Conservation (phyloP, 331 rosid species). For the Spiraea crenata region DNA sequence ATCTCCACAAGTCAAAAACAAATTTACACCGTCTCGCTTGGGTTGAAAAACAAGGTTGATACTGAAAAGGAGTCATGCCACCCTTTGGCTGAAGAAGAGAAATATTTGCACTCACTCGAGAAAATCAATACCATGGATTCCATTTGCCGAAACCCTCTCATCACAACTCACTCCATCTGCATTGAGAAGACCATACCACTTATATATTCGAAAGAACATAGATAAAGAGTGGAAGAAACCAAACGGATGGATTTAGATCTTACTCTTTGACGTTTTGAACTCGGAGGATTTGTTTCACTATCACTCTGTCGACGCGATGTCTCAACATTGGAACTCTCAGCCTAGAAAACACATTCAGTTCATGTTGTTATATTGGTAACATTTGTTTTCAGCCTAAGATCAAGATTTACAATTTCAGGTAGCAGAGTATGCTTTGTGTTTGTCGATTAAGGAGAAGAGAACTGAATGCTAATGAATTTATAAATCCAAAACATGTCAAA, state of each 20-base stretch:
- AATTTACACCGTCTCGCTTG: slow-evolving; percentile 22
- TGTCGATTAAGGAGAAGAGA: background rate
- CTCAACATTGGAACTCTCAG: slow-evolving; percentile 36
- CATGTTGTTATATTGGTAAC: background rate
- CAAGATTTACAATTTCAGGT: background rate
- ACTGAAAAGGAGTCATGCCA: background rate
- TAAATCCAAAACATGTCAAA: slow-evolving; percentile 4
- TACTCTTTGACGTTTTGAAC: slow-evolving; percentile 57
- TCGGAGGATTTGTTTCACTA: slow-evolving; percentile 37
- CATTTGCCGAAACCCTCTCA: background rate
- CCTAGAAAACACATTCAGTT: slow-evolving; percentile 28
- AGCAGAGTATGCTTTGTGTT: background rate
- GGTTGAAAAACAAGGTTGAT: background rate
- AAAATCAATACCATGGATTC: background rate
- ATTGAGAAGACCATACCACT: background rate
- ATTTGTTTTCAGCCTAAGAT: background rate
- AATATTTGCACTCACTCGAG: background rate
- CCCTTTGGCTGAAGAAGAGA: background rate
- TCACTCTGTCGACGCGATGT: slow-evolving; percentile 37
- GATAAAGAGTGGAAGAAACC: background rate
- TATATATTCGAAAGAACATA: background rate
- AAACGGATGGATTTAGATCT: background rate
- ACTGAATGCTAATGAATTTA: background rate
- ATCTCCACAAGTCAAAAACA: slow-evolving; percentile 5
- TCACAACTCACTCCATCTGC: slow-evolving; percentile 34